Base-by-base conservation (phyloP, 495 filamentous ascomycete genomes). In the Platismatia glauca region DNA sequence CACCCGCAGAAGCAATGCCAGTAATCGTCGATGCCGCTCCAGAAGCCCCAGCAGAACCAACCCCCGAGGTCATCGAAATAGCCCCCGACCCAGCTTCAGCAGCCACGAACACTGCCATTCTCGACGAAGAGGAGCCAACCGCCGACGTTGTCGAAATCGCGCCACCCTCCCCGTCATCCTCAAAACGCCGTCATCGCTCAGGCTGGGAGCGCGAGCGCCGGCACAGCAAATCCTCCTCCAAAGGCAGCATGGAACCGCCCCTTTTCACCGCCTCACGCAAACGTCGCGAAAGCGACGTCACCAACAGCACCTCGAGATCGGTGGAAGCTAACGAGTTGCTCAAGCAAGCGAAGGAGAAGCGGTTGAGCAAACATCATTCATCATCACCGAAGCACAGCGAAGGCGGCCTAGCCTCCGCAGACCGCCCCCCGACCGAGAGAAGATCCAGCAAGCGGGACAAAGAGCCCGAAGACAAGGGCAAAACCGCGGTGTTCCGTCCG, bases 201-300 rank as follows among this genome's bases (percentile, higher is more conserved):
- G 68, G 66, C n/a, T 70, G 68, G 68, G 68, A 70, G 57, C 68
- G 68, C 33, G 63, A 60, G 29, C 68, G 66, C 35, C 34, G 68
- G 48, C 61, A 68, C 37, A 64, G 61, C 53, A 70, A 68, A 46
- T 58, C 66, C 27, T 67, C 63, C 24, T 66, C 66, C 7, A 66
- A 64, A 57, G 57, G 50, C 31, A 67, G 63, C 50, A 44, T 34
- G 18, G 65, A 62, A 24, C 18, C 27, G 34, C 34, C 61, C 20
- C 60, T 48, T 24, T 37, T 33, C 7, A 46, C 1, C 50, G 0
- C 13, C 29, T 53, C 66, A 62, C 38, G 66, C 63, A 44, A 57
- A 67, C 29, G 57, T 41, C 63, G 71, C 60, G 29, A 74, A 70
- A 63, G 70, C 72, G 71, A 63, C 65, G 71, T 65, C 64, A 73